These are phyloP conservation scores for Lentinula edodes DNA, from an alignment of 768 basidiomycete species.

Conservation along the genomic window DNA sequence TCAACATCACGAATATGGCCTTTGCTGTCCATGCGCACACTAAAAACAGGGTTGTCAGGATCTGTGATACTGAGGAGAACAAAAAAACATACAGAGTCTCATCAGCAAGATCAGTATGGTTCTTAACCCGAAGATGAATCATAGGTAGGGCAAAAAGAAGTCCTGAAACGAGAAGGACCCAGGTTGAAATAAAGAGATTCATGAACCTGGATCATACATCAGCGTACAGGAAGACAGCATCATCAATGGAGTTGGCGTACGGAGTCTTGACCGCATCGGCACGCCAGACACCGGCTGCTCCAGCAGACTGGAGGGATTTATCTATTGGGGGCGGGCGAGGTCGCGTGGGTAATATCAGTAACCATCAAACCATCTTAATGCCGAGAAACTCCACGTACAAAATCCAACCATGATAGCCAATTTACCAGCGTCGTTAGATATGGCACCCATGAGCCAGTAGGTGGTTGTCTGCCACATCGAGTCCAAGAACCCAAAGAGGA, in stretches of 20 bases:
- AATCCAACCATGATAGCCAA: conserved; percentile 79
- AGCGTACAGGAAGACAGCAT: conserved; percentile 12
- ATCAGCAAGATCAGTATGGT: conserved; percentile 49
- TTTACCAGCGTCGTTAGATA: conserved; percentile 79
- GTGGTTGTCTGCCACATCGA: conserved; percentile 83
- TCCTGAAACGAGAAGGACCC: conserved; percentile 63
- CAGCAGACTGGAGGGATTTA: conserved; percentile 74
- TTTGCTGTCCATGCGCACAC: conserved; percentile 6
- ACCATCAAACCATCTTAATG: neutral
- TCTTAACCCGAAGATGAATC: conserved; percentile 65
- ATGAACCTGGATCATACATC: conserved; percentile 22
- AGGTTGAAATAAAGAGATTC: conserved; percentile 70
- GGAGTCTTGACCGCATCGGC: conserved; percentile 58
- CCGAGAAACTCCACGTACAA: conserved; percentile 41
- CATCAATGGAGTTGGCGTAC: conserved; percentile 33
- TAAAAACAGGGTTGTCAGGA: neutral
- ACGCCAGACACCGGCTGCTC: conserved; percentile 68
- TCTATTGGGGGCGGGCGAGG: conserved; percentile 28
- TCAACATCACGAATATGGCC: conserved; percentile 1
- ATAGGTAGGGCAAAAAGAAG: conserved; percentile 66
- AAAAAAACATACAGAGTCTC: conserved; percentile 39
- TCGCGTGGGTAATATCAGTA: neutral
- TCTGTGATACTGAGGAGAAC: neutral
- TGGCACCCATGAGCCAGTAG: conserved; percentile 81
- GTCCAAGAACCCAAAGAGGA: conserved; percentile 72